Evolutionary conservation across 2,329 filamentous ascomycete species (phyloP), one percentile per base, ranked within the genome.

Genomic region (Dothideomycetes sp.): DNA sequence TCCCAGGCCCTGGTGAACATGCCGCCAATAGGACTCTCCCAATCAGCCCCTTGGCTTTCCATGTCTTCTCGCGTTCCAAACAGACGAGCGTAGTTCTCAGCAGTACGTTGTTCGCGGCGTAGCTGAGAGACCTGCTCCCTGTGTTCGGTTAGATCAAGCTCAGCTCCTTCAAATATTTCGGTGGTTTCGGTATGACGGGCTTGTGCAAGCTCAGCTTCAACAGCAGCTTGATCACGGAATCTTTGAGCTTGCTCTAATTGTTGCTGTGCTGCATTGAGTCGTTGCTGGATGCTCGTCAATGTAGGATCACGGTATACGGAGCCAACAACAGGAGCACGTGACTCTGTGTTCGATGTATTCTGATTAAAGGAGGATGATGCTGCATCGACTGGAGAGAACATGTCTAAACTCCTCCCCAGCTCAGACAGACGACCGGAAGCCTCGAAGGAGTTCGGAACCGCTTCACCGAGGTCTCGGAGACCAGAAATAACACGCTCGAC

Each of bases 31-130:
- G 68, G 68, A n/a, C 63, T 67, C 41, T 66, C 61, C 47, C 70
- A 70, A 22, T 65, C 61, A 3, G 68, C 65, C n/a, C 59, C 59
- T 43, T 59, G 54, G 3, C 58, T 60, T n/a, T 64, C 53, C 37
- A 70, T 56, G 9, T 70, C 65, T 45, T 70, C 67, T 9, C 65
- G 52, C 0, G 62, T 63, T 11, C 68, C 68, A 44, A 69, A 70
- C 0, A 69, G 49, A 8, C 66, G 56, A 35, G 56, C 52, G 42
- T 60, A 61, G 33, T 62, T 62, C 35, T 62, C 58, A 4, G 54
- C 52, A 3, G 55, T 58, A 8, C 56, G 51, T 27, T 58, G 52
- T 30, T 62, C 58, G 13, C 53, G 55, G 33, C 56, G 57, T 10
- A 61, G 46, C 31, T 56, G 54, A 32, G 54, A 54, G 6, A 59